phyloP scores from a whole-genome alignment of 1,284 basidiomycete species.

The Melampsora larici-populina region DNA sequence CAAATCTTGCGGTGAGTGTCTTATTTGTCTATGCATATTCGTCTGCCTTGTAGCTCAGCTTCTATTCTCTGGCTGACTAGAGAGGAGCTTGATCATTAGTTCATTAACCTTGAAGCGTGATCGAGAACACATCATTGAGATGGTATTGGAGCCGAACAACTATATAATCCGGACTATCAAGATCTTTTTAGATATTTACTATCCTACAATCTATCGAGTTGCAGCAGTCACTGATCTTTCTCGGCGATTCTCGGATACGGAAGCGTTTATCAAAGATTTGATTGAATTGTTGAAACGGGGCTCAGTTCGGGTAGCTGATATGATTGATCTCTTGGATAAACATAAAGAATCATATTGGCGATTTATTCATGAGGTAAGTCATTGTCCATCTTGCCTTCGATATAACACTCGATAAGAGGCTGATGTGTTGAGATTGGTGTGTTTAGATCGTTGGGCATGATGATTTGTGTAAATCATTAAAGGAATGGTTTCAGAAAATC shows the following conservation, averaged over 20 bases:
- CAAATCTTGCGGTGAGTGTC: too few species aligned
- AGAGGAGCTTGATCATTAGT: too few species aligned
- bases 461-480: constrained; percentile 31
- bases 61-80: too few species aligned
- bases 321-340: constrained; percentile 30
- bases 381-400: not conserved
- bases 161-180: constrained; percentile 36
- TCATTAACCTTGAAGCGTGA: constrained; percentile 32
- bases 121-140: constrained; percentile 38
- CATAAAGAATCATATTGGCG: constrained; percentile 43
- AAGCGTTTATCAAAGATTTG: constrained; percentile 41
- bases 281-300: constrained; percentile 12
- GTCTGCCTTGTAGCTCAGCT: too few species aligned
- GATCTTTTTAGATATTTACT: constrained; percentile 38
- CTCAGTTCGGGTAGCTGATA: constrained; percentile 14
- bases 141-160: constrained; percentile 40
- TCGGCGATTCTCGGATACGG: constrained; percentile 27
- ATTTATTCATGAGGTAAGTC: constrained; percentile 36
- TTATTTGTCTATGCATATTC: too few species aligned
- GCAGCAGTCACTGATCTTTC: constrained; percentile 32
- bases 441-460: constrained; percentile 16
- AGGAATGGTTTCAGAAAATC: constrained; percentile 29
- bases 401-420: not conserved
- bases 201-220: constrained; percentile 39
- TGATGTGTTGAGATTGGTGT: not conserved